Evolutionary conservation across 768 basidiomycete genomes (phyloP).

Genomic region (Neoboletus subvelutipes): DNA sequence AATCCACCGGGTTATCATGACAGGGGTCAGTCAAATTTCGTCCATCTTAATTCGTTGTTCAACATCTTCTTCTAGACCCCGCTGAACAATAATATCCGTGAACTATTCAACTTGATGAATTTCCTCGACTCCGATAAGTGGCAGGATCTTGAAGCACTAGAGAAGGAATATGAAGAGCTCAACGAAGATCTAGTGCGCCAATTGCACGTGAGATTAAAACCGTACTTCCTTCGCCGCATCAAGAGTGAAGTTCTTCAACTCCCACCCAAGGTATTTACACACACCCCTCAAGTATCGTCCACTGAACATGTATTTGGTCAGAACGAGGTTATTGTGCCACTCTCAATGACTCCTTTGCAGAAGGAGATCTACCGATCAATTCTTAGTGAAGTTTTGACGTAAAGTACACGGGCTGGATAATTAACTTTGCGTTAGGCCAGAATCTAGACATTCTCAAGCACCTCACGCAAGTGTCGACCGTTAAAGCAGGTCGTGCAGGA

Average conservation of each 20-base stretch:
- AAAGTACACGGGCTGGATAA: slow-evolving; percentile 17
- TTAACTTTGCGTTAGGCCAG: slow-evolving; percentile 47
- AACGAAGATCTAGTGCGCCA: slow-evolving; percentile 78
- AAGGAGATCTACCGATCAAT: slow-evolving; percentile 87
- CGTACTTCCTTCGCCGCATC: slow-evolving; percentile 90
- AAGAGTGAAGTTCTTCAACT: slow-evolving; percentile 91
- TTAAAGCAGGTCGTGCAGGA: slow-evolving; percentile 30
- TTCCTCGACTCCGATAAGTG: slow-evolving; percentile 83
- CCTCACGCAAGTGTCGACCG: slow-evolving; percentile 47
- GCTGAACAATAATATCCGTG: slow-evolving; percentile 94
- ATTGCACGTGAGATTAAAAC: slow-evolving; percentile 74
- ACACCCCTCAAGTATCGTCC: background rate
- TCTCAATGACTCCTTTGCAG: slow-evolving; percentile 84
- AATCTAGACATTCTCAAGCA: slow-evolving; percentile 67
- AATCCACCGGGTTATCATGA: slow-evolving; percentile 84
- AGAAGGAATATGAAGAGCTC: slow-evolving; percentile 72
- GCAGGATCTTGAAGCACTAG: slow-evolving; percentile 71
- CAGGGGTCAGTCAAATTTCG: slow-evolving; percentile 56
- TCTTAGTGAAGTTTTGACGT: slow-evolving; percentile 48
- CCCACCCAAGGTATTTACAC: slow-evolving; percentile 73
- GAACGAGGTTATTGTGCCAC: slow-evolving; percentile 91
- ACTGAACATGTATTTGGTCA: slow-evolving; percentile 29
- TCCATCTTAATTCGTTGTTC: background rate
- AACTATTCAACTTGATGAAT: slow-evolving; percentile 96
- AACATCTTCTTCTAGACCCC: slow-evolving; percentile 59